Evolutionary conservation across 1,284 basidiomycete genomes (phyloP).

Genomic region (Pseudozyma thailandica): DNA sequence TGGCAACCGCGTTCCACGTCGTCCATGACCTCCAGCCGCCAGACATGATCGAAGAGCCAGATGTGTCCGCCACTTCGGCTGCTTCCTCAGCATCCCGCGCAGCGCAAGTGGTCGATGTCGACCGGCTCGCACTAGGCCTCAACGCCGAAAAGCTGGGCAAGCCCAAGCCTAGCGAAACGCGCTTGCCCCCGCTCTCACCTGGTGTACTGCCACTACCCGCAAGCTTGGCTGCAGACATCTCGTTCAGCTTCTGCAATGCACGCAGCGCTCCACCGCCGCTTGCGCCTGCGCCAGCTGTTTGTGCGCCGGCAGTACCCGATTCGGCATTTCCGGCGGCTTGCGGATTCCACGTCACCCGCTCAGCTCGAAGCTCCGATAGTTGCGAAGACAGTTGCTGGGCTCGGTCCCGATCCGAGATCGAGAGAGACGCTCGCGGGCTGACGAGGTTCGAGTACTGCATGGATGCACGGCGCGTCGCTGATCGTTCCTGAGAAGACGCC

Average conservation of each 20-base stretch:
- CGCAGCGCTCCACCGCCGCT: conserved; percentile 37
- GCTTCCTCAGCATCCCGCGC: neutral
- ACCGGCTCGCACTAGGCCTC: conserved; percentile 17
- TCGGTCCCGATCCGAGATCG: conserved; percentile 35
- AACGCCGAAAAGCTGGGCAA: conserved; percentile 37
- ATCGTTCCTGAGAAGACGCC: conserved; percentile 12
- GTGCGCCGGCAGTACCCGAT: neutral
- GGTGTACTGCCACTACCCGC: conserved; percentile 12
- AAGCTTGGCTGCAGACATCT: conserved; percentile 44
- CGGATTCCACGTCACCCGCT: conserved; percentile 42
- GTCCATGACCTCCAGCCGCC: conserved; percentile 40
- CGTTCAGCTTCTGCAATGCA: conserved; percentile 42
- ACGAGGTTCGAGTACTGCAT: conserved; percentile 23
- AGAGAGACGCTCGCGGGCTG: conserved; percentile 34
- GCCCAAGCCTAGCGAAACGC: conserved; percentile 34
- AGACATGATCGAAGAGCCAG: conserved; percentile 9
- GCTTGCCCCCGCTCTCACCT: conserved; percentile 15
- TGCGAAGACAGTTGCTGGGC: conserved; percentile 30
- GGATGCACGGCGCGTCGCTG: conserved; percentile 16
- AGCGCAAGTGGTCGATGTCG: conserved; percentile 8
- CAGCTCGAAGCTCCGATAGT: conserved; percentile 28
- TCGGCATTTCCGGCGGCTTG: conserved; percentile 1
- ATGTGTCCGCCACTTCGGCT: neutral
- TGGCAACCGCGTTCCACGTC: conserved; percentile 29
- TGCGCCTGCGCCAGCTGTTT: conserved; percentile 10